These are phyloP conservation scores for Zygosaccharomyces bisporus DNA, from an alignment of 805 yeast genomes.

Conservation along the genomic window DNA sequence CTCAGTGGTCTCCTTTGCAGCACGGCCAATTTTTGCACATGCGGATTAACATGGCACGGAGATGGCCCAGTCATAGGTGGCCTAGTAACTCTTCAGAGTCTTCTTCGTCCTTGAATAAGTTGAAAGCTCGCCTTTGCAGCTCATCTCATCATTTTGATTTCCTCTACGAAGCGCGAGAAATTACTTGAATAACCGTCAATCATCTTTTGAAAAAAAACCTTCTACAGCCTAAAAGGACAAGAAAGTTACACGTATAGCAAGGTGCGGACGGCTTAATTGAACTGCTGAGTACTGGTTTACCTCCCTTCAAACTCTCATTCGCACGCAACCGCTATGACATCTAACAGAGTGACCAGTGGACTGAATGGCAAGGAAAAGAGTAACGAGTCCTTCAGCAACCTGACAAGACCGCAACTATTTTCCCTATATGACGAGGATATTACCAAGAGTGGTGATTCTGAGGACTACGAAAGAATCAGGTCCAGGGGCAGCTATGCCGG, in stretches of 20 bases:
- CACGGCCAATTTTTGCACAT: constrained; percentile 39
- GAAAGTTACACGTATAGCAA: neutral
- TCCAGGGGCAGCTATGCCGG: constrained; percentile 14
- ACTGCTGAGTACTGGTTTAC: neutral
- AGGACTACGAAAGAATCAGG: constrained; percentile 34
- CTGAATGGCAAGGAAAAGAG: constrained; percentile 15
- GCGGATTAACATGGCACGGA: constrained; percentile 20
- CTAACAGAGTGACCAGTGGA: neutral
- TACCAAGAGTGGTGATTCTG: constrained; percentile 31
- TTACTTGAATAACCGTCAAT: neutral
- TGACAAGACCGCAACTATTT: constrained; percentile 50
- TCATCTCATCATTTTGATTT: neutral
- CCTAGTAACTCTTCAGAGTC: neutral
- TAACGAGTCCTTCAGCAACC: constrained; percentile 41
- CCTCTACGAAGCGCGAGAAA: neutral
- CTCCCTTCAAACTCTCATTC: neutral
- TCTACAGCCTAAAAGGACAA: neutral
- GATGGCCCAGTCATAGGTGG: neutral
- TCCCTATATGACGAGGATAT: constrained; percentile 47
- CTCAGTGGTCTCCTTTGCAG: constrained; percentile 45
- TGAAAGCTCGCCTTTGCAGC: neutral
- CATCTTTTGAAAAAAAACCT: neutral
- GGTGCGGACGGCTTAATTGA: neutral
- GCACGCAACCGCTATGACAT: neutral
- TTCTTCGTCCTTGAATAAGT: neutral